These are phyloP conservation scores for Penicillium fuscoglaucum DNA, from an alignment of 2,329 filamentous ascomycete genomes.

Conservation along the genomic window DNA sequence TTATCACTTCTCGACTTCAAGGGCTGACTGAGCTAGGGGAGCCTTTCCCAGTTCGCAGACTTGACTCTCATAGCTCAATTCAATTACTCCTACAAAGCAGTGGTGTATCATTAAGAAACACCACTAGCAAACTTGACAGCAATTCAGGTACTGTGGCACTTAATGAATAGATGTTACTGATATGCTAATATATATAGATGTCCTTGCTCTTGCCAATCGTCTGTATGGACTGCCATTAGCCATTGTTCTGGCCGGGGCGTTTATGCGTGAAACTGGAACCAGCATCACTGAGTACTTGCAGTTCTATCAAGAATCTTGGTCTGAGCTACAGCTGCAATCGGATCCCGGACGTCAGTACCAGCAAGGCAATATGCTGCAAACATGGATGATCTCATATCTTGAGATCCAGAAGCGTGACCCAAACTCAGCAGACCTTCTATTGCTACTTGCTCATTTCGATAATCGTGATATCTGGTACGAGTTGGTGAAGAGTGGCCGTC, in stretches of 20 bases:
- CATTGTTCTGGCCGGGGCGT: slow-evolving; percentile 49
- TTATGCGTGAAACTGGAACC: slow-evolving; percentile 41
- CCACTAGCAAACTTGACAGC: not conserved
- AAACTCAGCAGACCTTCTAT: slow-evolving; percentile 38
- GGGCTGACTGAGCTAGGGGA: slow-evolving; percentile 36
- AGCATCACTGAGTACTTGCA: slow-evolving; percentile 44
- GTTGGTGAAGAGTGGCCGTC: slow-evolving; percentile 30
- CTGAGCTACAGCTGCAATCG: slow-evolving; percentile 18
- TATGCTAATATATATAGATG: slow-evolving; percentile 24
- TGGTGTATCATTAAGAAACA: slow-evolving; percentile 1
- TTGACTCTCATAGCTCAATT: slow-evolving; percentile 22
- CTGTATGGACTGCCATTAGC: slow-evolving; percentile 52
- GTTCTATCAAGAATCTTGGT: slow-evolving; percentile 44
- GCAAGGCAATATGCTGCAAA: slow-evolving; percentile 33
- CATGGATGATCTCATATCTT: slow-evolving; percentile 41
- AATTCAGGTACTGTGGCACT: slow-evolving; percentile 12
- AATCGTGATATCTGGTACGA: slow-evolving; percentile 50
- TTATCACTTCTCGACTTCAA: slow-evolving; percentile 43
- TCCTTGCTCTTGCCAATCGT: slow-evolving; percentile 30
- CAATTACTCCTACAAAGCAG: slow-evolving; percentile 20
- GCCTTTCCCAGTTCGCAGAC: slow-evolving; percentile 34
- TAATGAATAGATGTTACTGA: not conserved
- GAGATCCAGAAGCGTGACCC: slow-evolving; percentile 37
- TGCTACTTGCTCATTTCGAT: slow-evolving; percentile 48
- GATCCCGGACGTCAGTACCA: slow-evolving; percentile 22